Evolutionary conservation across 2,329 filamentous ascomycete species (phyloP), one percentile per base, ranked within the genome.

Genomic region (Tricladium varicosporioides): DNA sequence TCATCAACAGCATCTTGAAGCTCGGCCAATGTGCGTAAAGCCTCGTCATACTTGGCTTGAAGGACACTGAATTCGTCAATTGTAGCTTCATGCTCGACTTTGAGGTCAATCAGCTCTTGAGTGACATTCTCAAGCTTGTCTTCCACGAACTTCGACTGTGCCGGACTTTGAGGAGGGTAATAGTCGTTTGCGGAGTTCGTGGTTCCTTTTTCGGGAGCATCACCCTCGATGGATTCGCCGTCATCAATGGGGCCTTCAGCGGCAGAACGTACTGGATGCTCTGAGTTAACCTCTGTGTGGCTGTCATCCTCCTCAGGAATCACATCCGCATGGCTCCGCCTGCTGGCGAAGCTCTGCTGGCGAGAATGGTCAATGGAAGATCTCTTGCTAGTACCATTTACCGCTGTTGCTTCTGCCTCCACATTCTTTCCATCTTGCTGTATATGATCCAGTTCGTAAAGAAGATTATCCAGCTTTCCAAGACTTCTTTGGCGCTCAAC

Each of bases 401-500:
- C 31, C n/a, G 40, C 40, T 22, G 63, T 59, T 4, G 56, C 45
- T 27, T 76, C 72, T 5, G 63, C 59, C 19, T 78, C 76, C 1
- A 68, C 62, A 11, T 72, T 70, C 57, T 78, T 78, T 27, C 76
- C 76, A 56, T 86, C 83, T 56, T 85, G 79, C 51, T 89, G 86
- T 50, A 91, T 84, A 61, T 87, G 80, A 67, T 97, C 94, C 9
- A 97, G 82, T 69, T 99, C 94, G 65, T 95, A 87, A 0, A 99
- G 82, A 7, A 99, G 81, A 53, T 89, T 95, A 70, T 99, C 94
- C 2, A 99, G 82, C 73, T 97, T 96, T 43, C 94, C 94, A 2
- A 99, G 83, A 71, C 92, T 97, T 58, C 94, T 84, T 73, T 99
- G 94, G 49, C 95, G 89, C 73, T 97, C 93, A 51, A 99, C 86